phyloP scores from a whole-genome alignment of 2,329 filamentous ascomycete genomes.

The Cordyceps tenuipes region DNA sequence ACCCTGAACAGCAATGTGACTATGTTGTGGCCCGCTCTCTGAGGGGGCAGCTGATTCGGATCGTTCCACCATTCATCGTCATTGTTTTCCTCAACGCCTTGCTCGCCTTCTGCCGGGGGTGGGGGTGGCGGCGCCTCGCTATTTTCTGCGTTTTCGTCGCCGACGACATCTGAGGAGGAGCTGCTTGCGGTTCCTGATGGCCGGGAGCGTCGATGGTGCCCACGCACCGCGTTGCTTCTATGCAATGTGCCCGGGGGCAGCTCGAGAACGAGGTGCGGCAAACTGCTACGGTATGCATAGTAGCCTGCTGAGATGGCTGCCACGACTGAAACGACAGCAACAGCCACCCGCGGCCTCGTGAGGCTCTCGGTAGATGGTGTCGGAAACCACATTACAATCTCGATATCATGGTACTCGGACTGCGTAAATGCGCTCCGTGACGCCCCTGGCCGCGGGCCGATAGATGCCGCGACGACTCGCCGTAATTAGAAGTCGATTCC shows the following conservation, averaged over 20 bases:
- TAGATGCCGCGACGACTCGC: neutral
- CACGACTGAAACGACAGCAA: constrained; percentile 47
- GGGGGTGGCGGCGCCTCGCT: constrained; percentile 19
- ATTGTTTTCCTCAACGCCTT: constrained; percentile 29
- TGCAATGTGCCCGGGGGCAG: constrained; percentile 36
- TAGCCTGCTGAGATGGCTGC: constrained; percentile 51
- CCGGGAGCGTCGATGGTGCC: constrained; percentile 29
- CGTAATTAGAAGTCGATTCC: neutral
- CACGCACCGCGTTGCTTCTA: constrained; percentile 60
- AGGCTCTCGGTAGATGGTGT: constrained; percentile 45
- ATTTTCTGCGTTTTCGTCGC: constrained; percentile 37
- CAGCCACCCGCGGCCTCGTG: constrained; percentile 44
- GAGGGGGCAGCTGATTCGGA: constrained; percentile 29
- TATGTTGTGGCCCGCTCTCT: constrained; percentile 64
- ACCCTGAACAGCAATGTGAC: constrained; percentile 84
- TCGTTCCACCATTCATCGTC: constrained; percentile 48
- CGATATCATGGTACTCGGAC: constrained; percentile 24
- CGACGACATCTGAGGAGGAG: constrained; percentile 31
- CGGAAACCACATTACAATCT: constrained; percentile 38
- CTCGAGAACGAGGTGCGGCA: constrained; percentile 19
- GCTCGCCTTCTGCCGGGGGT: constrained; percentile 24
- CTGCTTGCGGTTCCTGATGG: constrained; percentile 32
- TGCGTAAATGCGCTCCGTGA: neutral
- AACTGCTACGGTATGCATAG: constrained; percentile 41
- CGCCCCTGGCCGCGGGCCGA: constrained; percentile 2